Percentiles rank a stretch among this genome's conserved stretches.
Conservation (phyloP, 1,284 basidiomycete species). For the Microbotryum intermedium region DNA sequence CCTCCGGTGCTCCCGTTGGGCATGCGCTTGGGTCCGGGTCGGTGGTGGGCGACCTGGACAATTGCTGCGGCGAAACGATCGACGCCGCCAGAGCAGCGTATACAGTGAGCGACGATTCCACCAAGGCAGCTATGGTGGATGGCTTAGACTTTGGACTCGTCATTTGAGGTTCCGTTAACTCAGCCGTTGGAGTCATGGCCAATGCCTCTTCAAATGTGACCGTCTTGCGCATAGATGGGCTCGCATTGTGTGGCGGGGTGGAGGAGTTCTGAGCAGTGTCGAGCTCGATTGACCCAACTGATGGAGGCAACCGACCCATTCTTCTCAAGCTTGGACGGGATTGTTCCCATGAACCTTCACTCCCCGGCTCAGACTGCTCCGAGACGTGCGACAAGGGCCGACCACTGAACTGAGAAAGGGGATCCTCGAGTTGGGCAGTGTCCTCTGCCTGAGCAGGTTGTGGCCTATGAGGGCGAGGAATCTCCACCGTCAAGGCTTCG, state of each 20-base stretch:
- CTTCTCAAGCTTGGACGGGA: not conserved
- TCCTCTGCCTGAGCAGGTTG: not conserved
- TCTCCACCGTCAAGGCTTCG: not conserved
- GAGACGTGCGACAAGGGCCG: constrained; percentile 1
- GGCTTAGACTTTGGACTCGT: too few relatives aligned
- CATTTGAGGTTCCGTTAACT: too few relatives aligned
- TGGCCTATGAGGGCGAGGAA: not conserved
- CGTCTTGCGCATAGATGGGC: not conserved
- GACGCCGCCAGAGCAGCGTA: too few relatives aligned
- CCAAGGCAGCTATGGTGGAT: too few relatives aligned
- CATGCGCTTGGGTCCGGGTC: not conserved
- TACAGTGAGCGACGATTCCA: too few relatives aligned
- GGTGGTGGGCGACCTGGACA: not conserved
- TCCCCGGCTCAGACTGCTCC: constrained; percentile 2
- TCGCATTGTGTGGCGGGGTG: not conserved
- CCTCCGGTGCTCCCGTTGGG: not conserved
- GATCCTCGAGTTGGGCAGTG: not conserved
- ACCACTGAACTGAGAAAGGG: not conserved
- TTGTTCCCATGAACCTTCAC: not conserved
- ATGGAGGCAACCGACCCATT: not conserved
- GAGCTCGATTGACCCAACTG: not conserved
- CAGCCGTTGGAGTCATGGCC: too few relatives aligned
- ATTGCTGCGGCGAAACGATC: too few relatives aligned
- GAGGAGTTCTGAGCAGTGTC: not conserved
- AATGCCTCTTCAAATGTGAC: not conserved